These are phyloP conservation scores for Umbelopsis ramanniana DNA, from an alignment of 192 early-diverging fungal genomes.

Conservation along the genomic window DNA sequence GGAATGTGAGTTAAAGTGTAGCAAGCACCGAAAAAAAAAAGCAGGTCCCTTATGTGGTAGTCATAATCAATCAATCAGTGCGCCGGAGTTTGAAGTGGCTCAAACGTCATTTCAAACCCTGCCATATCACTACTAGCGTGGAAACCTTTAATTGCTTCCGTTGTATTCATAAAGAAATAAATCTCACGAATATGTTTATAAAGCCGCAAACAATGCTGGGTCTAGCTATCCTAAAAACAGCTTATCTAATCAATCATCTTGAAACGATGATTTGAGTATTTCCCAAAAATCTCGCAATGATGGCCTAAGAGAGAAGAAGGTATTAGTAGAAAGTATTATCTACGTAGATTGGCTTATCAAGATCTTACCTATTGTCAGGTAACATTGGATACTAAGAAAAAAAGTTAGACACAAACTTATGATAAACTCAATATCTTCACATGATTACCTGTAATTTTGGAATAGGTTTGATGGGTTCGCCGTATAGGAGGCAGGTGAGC, in stretches of 20 bases:
- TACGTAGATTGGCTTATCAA: neutral
- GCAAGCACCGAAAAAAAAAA: neutral
- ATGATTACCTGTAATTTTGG: slow-evolving; percentile 62
- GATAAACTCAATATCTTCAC: neutral
- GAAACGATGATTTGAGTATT: slow-evolving; percentile 23
- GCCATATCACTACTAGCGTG: no score
- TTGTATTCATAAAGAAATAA: no score
- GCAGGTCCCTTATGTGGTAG: neutral
- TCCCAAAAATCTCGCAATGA: slow-evolving; percentile 16
- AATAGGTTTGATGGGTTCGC: slow-evolving; percentile 79
- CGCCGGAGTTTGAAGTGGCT: neutral
- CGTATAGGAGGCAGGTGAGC: slow-evolving; percentile 75
- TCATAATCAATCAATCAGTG: neutral
- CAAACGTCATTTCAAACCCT: no score
- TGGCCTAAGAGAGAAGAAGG: neutral
- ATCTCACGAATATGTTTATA: neutral
- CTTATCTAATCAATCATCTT: slow-evolving; percentile 11
- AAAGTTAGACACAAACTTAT: neutral
- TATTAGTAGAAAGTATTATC: neutral
- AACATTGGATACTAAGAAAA: slow-evolving; percentile 72
- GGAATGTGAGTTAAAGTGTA: neutral
- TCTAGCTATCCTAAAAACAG: no score
- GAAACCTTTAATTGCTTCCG: no score
- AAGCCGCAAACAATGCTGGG: neutral
- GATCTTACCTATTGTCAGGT: slow-evolving; percentile 59